phyloP scores from a whole-genome alignment of 495 filamentous ascomycete genomes.

The Xylaria castorea region DNA sequence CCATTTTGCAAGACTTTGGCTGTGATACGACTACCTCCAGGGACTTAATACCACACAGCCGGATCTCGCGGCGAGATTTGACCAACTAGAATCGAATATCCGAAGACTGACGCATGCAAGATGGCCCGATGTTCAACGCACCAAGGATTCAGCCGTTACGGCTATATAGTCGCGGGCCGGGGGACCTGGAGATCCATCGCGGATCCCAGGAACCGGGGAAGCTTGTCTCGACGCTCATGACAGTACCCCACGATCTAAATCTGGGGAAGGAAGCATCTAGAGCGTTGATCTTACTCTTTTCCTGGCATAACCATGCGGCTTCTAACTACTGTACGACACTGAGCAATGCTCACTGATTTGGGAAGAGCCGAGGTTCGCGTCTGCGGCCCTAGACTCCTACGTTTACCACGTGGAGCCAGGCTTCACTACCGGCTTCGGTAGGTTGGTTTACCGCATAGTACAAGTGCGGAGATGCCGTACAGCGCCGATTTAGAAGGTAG shows the following conservation, averaged over 20 bases:
- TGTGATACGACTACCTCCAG: not conserved
- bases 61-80: not conserved
- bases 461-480: not conserved
- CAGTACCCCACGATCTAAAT: not conserved
- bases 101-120: not conserved
- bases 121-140: not conserved
- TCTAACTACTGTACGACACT: not conserved
- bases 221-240: not conserved
- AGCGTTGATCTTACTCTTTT: not conserved
- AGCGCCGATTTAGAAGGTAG: not conserved
- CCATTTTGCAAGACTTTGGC: not conserved
- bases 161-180: not conserved
- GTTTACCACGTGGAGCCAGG: not conserved
- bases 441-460: not conserved
- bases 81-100: not conserved
- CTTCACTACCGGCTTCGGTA: not conserved
- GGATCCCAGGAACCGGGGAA: conserved; percentile 4
- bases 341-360: not conserved
- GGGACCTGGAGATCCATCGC: not conserved
- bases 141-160: conserved; percentile 1
- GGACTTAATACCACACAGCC: not conserved
- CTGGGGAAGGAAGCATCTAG: not conserved
- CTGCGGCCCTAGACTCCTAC: not conserved
- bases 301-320: not conserved
- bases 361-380: not conserved